Base-by-base conservation (phyloP, 371 early-diverging fungal species). In the Haplosporangium sp. region DNA sequence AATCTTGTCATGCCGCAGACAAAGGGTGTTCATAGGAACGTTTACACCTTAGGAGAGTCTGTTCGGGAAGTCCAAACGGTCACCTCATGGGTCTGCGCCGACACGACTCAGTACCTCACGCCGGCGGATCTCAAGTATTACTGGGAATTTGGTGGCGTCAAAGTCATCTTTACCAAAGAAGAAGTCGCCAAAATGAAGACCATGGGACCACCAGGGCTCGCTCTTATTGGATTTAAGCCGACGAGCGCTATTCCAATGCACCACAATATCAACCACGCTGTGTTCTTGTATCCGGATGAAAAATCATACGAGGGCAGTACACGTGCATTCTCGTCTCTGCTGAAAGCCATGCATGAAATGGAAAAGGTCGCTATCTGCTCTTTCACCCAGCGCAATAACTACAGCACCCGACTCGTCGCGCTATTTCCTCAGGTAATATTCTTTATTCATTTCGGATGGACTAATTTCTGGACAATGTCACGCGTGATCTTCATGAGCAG, bases 211-310 rank as follows among this genome's bases (percentile, higher is more conserved):
- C 50, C 75, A 83, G 93, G 91, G 10, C 20, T 94, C 13, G 71
- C 82, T 0, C 69, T 93, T 16, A 73, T 94, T 40, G 95, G 94
- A 14, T 94, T 93, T 77, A 90, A 88, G 62, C 81, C 83, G 8
- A 67, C 41, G 20, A 43, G 29, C 23, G 68, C 61, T 0, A 69
- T 88, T 10, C 80, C 82, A 50, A 62, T 73, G 53, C 69, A 91
- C 53, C 82, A 89, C 68, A 91, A 92, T 58, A 67, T 94, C 47
- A 62, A 60, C 16, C 91, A 91, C 73, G 76, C 91, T 10, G 75
- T 84, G 55, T 93, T 94, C 80, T 81, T 95, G 50, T 89, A 89
- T 73, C 94, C 95, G 0, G 93, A 94, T 69, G 94, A 95, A 69
- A 66, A 84, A 83, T 69, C 83, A 60, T 89, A 84, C 54, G 82